These are phyloP conservation scores for Discostella pseudostelligera DNA, from an alignment of 108 stramenopile genomes.

Conservation along the genomic window DNA sequence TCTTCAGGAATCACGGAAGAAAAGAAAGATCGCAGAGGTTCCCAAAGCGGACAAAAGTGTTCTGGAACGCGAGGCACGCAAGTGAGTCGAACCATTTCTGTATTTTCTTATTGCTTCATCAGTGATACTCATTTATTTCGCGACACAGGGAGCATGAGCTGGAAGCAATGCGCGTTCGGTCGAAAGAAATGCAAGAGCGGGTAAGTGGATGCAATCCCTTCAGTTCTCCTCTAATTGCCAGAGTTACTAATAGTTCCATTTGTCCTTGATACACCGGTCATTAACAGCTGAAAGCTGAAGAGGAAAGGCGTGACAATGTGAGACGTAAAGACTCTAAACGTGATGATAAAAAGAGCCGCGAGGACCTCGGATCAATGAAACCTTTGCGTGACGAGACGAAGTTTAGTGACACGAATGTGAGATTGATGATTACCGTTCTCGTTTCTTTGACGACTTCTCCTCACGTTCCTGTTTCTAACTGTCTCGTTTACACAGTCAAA, in stretches of 20 bases:
- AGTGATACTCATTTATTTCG: neutral
- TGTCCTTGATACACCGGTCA: neutral
- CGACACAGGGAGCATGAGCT: slow-evolving; percentile 18
- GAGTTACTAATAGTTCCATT: neutral
- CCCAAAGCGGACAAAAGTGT: slow-evolving; percentile 1
- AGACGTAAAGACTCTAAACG: slow-evolving; percentile 10
- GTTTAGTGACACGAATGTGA: slow-evolving; percentile 12
- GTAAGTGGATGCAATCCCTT: slow-evolving; percentile 4
- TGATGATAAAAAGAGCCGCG: slow-evolving; percentile 8
- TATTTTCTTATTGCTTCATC: neutral
- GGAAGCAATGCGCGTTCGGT: slow-evolving; percentile 17
- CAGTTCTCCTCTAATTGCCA: neutral
- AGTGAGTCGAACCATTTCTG: neutral
- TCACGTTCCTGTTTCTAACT: neutral
- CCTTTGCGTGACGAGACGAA: slow-evolving; percentile 2
- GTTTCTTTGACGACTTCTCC: neutral
- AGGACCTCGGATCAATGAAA: slow-evolving; percentile 10
- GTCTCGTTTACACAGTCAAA: slow-evolving; percentile 13
- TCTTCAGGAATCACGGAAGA: neutral
- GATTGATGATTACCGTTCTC: slow-evolving; percentile 4
- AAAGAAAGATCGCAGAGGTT: slow-evolving; percentile 5
- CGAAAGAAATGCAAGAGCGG: slow-evolving; percentile 30
- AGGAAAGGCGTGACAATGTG: slow-evolving; percentile 4
- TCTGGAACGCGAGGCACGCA: slow-evolving; percentile 10
- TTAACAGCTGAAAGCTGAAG: slow-evolving; percentile 5